A percentile compares a stretch with the other conserved stretches of the same genome.
These are phyloP conservation scores for Penicillium sp. DNA, from an alignment of 2,329 filamentous ascomycete genomes.

Conservation along the genomic window DNA sequence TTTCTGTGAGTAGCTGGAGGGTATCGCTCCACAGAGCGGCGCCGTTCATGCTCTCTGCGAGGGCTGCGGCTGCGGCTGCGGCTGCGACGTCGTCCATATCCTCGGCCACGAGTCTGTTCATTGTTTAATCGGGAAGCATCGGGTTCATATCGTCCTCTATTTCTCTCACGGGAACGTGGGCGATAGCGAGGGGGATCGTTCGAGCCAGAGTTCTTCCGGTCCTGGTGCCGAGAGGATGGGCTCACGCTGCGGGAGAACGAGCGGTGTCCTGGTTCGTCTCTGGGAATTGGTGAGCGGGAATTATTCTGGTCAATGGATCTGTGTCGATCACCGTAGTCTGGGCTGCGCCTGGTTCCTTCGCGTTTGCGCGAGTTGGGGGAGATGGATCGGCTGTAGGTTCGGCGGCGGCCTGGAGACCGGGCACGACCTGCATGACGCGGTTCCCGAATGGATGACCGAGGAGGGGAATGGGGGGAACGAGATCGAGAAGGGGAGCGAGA, in stretches of 20 bases:
- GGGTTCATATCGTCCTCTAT: constrained; percentile 29
- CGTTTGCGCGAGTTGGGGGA: constrained; percentile 41
- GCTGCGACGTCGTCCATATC: constrained; percentile 34
- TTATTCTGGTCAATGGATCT: constrained; percentile 51
- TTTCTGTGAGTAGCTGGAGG: constrained; percentile 42
- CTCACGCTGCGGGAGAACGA: constrained; percentile 42
- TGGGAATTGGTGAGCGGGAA: constrained; percentile 58
- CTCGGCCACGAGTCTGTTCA: constrained; percentile 32
- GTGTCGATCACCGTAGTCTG: constrained; percentile 48
- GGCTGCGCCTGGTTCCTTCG: constrained; percentile 37
- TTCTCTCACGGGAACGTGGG: constrained; percentile 23
- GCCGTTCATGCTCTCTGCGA: constrained; percentile 41
- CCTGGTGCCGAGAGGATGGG: constrained; percentile 19
- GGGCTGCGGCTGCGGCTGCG: constrained; percentile 24
- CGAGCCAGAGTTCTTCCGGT: neutral
- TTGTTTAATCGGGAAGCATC: neutral
- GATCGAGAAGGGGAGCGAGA: constrained; percentile 33
- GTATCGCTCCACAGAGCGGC: constrained; percentile 49
- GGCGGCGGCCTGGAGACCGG: constrained; percentile 30
- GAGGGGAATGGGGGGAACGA: constrained; percentile 31
- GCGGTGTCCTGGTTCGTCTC: constrained; percentile 44
- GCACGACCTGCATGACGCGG: constrained; percentile 14
- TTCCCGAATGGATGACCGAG: constrained; percentile 21
- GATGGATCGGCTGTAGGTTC: constrained; percentile 33
- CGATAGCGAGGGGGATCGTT: constrained; percentile 27